Evolutionary conservation across 2,329 filamentous ascomycete genomes (phyloP).

Genomic region (Fusarium vanettenii): DNA sequence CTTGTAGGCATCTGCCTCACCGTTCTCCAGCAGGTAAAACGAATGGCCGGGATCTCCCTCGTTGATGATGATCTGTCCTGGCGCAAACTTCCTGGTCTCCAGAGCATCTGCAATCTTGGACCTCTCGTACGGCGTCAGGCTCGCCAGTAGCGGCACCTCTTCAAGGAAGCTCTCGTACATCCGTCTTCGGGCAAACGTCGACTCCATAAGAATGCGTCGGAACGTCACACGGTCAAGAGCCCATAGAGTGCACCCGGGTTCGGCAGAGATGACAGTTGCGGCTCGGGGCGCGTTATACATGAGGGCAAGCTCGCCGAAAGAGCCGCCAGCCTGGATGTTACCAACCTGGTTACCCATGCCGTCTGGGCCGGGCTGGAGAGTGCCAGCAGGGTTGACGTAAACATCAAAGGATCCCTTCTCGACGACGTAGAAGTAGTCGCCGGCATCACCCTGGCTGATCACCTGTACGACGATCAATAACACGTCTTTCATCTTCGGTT

Average conservation of each 20-base stretch:
- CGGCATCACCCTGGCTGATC: slow-evolving; percentile 93
- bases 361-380: slow-evolving; percentile 81
- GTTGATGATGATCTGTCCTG: slow-evolving; percentile 85
- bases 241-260: slow-evolving; percentile 86
- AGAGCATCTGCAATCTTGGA: slow-evolving; percentile 98
- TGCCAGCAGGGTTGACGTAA: slow-evolving; percentile 83
- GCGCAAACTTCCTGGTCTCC: slow-evolving; percentile 86
- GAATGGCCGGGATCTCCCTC: slow-evolving; percentile 93
- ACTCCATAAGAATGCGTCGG: slow-evolving; percentile 98
- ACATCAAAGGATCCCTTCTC: slow-evolving; percentile 92
- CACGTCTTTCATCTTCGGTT: neutral
- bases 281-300: slow-evolving; percentile 99
- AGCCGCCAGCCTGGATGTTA: slow-evolving; percentile 86
- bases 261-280: slow-evolving; percentile 89
- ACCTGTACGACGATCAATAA: slow-evolving; percentile 68
- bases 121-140: slow-evolving; percentile 90
- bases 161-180: slow-evolving; percentile 98
- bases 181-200: slow-evolving; percentile 91
- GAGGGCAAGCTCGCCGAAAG: slow-evolving; percentile 94
- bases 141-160: slow-evolving; percentile 86
- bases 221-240: slow-evolving; percentile 95
- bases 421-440: slow-evolving; percentile 98
- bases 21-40: slow-evolving; percentile 91
- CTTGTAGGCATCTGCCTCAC: slow-evolving; percentile 89
- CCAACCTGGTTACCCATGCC: slow-evolving; percentile 87